These are phyloP conservation scores for Phragmites australis DNA, from an alignment of 176 grass and related monocot genomes.

Conservation along the genomic window DNA sequence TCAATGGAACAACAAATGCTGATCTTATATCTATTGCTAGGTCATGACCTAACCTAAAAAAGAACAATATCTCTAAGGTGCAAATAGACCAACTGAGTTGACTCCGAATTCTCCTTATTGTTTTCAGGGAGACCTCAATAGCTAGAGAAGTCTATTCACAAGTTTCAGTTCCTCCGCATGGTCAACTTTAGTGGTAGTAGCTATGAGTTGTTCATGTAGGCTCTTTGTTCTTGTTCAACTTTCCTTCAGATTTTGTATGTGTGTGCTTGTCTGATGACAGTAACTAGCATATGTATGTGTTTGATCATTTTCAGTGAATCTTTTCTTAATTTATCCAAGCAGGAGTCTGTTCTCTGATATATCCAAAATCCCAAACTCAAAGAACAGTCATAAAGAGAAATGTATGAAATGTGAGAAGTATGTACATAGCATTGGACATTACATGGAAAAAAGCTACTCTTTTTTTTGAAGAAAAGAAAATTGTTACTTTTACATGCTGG, in stretches of 20 bases:
- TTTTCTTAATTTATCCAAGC: background rate
- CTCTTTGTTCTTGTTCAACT: background rate
- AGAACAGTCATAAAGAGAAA: background rate
- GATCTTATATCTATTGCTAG: constrained; percentile 21
- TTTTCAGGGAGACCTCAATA: constrained; percentile 26
- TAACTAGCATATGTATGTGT: background rate
- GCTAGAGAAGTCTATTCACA: constrained; percentile 23
- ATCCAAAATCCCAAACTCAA: background rate
- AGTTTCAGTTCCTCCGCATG: background rate
- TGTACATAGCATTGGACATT: background rate
- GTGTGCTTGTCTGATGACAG: background rate
- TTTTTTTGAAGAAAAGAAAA: no score
- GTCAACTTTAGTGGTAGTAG: constrained; percentile 20
- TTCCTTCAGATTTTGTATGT: background rate
- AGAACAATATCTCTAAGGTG: constrained; percentile 41
- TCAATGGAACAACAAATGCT: background rate
- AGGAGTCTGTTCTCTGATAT: background rate
- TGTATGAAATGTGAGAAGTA: background rate
- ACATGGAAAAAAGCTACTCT: background rate
- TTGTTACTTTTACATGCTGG: no score
- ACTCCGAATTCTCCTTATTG: constrained; percentile 18
- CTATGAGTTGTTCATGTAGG: constrained; percentile 26
- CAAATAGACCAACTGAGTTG: constrained; percentile 16
- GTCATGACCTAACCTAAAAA: constrained; percentile 38
- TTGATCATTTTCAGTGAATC: background rate